Percentiles rank a stretch among this genome's conserved stretches.
phyloP scores from a whole-genome alignment of 1,284 basidiomycete species.

The Coriolopsis trogii region DNA sequence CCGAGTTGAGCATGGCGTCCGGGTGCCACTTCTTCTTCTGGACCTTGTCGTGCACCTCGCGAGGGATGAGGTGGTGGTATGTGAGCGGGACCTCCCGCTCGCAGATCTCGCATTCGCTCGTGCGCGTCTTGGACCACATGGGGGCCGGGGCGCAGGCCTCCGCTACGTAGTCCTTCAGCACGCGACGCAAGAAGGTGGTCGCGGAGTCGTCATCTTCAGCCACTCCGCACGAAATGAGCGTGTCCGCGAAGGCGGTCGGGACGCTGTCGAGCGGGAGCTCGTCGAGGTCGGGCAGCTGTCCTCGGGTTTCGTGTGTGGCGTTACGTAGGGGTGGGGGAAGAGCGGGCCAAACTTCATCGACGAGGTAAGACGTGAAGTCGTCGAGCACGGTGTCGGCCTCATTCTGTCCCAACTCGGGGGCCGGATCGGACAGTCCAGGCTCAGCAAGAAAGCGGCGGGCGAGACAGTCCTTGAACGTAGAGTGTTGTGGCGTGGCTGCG shows the following conservation, averaged over 20 bases:
- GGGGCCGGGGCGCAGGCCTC: conserved; percentile 48
- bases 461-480: conserved; percentile 49
- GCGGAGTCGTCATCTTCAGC: conserved; percentile 38
- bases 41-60: conserved; percentile 51
- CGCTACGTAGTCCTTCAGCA: conserved; percentile 43
- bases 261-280: conserved; percentile 39
- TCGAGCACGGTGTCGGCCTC: conserved; percentile 43
- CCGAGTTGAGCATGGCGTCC: conserved; percentile 51
- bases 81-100: conserved; percentile 54
- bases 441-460: conserved; percentile 44
- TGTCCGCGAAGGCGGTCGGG: conserved; percentile 44
- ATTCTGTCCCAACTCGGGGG: conserved; percentile 6
- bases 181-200: conserved; percentile 41
- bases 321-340: conserved; percentile 39
- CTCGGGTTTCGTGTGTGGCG: conserved; percentile 41
- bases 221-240: conserved; percentile 50
- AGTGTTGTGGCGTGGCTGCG: too few species aligned
- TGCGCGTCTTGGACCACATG: conserved; percentile 52
- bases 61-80: conserved; percentile 62
- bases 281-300: conserved; percentile 36
- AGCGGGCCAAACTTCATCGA: conserved; percentile 48
- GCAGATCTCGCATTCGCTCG: conserved; percentile 58
- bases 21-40: conserved; percentile 59
- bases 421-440: conserved; percentile 22
- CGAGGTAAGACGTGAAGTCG: conserved; percentile 55